Evolutionary conservation across 2,329 filamentous ascomycete species (phyloP).

Genomic region (Onygenales sp.): DNA sequence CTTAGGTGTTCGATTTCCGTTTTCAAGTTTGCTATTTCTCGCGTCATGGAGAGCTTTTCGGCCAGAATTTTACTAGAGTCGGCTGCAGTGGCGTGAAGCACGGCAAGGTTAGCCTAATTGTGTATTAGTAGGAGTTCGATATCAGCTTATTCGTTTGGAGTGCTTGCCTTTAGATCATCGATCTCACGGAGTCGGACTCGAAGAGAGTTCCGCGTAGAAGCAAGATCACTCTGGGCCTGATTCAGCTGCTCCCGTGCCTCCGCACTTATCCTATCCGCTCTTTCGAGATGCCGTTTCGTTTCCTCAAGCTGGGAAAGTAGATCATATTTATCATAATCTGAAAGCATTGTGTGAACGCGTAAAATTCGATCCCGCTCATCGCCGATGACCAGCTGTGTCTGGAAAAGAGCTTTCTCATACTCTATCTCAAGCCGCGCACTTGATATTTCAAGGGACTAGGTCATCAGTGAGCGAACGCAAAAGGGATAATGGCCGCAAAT

Average conservation of each 20-base stretch:
- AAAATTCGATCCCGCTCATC: constrained; percentile 66
- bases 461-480: background rate
- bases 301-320: constrained; percentile 54
- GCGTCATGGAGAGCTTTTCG: constrained; percentile 53
- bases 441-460: background rate
- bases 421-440: constrained; percentile 19
- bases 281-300: constrained; percentile 47
- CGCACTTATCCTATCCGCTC: constrained; percentile 35
- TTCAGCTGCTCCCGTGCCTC: constrained; percentile 40
- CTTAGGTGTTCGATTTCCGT: constrained; percentile 55
- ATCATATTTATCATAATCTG: constrained; percentile 64
- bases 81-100: constrained; percentile 56
- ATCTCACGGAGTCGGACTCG: constrained; percentile 45
- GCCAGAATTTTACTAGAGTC: constrained; percentile 62
- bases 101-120: constrained; percentile 48
- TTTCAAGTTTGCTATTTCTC: constrained; percentile 50
- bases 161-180: constrained; percentile 45
- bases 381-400: constrained; percentile 59
- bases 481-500: background rate
- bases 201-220: constrained; percentile 22
- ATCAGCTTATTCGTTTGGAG: background rate
- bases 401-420: constrained; percentile 48
- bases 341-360: constrained; percentile 58
- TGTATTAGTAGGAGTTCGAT: background rate
- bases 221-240: constrained; percentile 38